Percentiles rank a stretch among this genome's conserved stretches.
These are phyloP conservation scores for Xylariaceae sp. DNA, from an alignment of 2,329 filamentous ascomycete species.

Conservation along the genomic window DNA sequence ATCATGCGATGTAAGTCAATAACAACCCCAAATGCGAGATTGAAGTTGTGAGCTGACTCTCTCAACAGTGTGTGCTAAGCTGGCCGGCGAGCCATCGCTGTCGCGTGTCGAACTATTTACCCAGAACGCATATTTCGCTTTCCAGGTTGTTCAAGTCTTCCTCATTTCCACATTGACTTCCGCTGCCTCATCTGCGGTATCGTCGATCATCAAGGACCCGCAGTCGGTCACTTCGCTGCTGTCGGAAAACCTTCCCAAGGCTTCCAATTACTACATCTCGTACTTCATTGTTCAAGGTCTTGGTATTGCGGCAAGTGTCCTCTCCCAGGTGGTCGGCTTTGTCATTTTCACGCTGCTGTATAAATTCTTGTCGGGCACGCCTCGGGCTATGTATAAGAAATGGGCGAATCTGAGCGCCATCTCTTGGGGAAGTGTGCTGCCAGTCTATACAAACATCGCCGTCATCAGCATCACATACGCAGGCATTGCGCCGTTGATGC, in stretches of 20 bases:
- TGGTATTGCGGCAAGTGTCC: slow-evolving; percentile 68
- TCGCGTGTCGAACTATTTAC: slow-evolving; percentile 83
- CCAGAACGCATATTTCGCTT: slow-evolving; percentile 87
- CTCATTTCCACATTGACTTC: slow-evolving; percentile 80
- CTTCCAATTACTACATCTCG: slow-evolving; percentile 91
- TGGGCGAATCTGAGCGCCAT: slow-evolving; percentile 73
- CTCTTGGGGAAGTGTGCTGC: slow-evolving; percentile 81
- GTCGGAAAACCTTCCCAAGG: slow-evolving; percentile 71
- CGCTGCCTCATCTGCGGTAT: slow-evolving; percentile 68
- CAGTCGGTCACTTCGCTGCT: slow-evolving; percentile 61
- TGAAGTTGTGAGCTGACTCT: background rate
- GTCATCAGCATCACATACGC: slow-evolving; percentile 84
- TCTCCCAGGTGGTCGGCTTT: slow-evolving; percentile 71
- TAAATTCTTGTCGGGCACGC: slow-evolving; percentile 71
- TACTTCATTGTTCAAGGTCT: slow-evolving; percentile 94
- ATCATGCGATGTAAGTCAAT: slow-evolving; percentile 67
- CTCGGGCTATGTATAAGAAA: slow-evolving; percentile 74
- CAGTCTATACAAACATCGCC: slow-evolving; percentile 76
- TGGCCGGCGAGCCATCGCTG: slow-evolving; percentile 75
- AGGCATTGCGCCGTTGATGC: slow-evolving; percentile 79
- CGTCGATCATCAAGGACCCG: slow-evolving; percentile 63
- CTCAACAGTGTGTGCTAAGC: slow-evolving; percentile 65
- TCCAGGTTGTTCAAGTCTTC: slow-evolving; percentile 91
- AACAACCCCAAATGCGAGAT: background rate
- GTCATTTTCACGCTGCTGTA: slow-evolving; percentile 72